A percentile compares a stretch with the other conserved stretches of the same genome.
Conservation (phyloP, 257 asterid species). For the Perilla frutescens region DNA sequence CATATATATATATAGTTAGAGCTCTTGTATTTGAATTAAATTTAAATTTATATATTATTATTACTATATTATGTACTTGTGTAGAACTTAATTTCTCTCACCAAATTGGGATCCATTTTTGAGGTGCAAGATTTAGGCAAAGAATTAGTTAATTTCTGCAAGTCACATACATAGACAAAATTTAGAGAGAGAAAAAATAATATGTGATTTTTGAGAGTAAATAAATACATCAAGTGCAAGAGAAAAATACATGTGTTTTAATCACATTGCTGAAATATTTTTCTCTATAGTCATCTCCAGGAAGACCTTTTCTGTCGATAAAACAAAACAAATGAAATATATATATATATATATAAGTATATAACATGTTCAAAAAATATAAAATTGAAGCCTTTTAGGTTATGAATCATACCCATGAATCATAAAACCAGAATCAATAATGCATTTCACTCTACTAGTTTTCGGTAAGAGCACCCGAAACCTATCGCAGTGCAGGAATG, state of each 20-base stretch:
- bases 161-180: not conserved
- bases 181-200: not conserved
- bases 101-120: constrained; percentile 38
- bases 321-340: not conserved
- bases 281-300: constrained; percentile 30
- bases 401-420: constrained; percentile 39
- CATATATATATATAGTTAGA: not conserved
- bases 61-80: too few relatives aligned
- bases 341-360: not conserved
- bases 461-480: constrained; percentile 42
- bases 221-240: not conserved
- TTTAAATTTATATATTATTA: too few relatives aligned
- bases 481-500: constrained; percentile 51
- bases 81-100: constrained; percentile 10
- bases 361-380: not conserved
- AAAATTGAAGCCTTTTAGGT: not conserved
- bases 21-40: not conserved
- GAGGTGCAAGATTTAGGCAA: constrained; percentile 42
- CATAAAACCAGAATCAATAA: constrained; percentile 55
- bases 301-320: constrained; percentile 36
- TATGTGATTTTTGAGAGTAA: not conserved
- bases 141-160: constrained; percentile 31
- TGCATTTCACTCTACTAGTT: constrained; percentile 43
- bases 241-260: constrained; percentile 30
- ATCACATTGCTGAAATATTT: constrained; percentile 8